A percentile compares a stretch with the other conserved stretches of the same genome.
These are phyloP conservation scores for Alternaria triticina DNA, from an alignment of 2,329 filamentous ascomycete species.

Conservation along the genomic window DNA sequence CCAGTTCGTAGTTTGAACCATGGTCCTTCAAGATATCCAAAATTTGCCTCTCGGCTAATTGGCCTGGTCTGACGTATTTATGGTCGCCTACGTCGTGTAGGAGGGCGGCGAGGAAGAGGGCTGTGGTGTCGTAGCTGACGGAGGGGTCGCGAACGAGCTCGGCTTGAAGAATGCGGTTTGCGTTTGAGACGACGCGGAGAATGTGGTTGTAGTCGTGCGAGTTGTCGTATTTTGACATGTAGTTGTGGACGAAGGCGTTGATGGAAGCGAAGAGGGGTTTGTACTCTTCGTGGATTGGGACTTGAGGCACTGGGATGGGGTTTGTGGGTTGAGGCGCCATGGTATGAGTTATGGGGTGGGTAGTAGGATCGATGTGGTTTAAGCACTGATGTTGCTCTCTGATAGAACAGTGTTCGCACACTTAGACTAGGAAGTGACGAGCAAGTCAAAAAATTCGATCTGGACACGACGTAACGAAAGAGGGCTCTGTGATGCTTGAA, in stretches of 20 bases:
- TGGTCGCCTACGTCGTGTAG: conserved; percentile 84
- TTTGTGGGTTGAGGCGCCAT: conserved; percentile 17
- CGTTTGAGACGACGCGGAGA: conserved; percentile 76
- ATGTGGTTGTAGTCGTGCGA: conserved; percentile 92
- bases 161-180: conserved; percentile 66
- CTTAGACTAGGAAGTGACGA: background rate
- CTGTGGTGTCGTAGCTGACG: conserved; percentile 56
- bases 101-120: conserved; percentile 70
- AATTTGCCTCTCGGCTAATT: conserved; percentile 65
- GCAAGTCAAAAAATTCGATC: too few relatives aligned
- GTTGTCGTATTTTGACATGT: conserved; percentile 64
- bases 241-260: conserved; percentile 40
- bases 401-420: background rate
- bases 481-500: background rate
- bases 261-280: conserved; percentile 36
- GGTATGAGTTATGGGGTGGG: background rate
- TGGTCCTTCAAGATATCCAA: conserved; percentile 61
- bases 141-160: conserved; percentile 51
- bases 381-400: background rate
- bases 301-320: conserved; percentile 26
- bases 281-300: conserved; percentile 30
- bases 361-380: background rate
- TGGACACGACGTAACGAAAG: too few relatives aligned
- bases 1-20: conserved; percentile 65
- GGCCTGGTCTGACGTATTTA: conserved; percentile 69